phyloP scores from a whole-genome alignment of 169 alveolate genomes.

The Cryptosporidium viatorum region DNA sequence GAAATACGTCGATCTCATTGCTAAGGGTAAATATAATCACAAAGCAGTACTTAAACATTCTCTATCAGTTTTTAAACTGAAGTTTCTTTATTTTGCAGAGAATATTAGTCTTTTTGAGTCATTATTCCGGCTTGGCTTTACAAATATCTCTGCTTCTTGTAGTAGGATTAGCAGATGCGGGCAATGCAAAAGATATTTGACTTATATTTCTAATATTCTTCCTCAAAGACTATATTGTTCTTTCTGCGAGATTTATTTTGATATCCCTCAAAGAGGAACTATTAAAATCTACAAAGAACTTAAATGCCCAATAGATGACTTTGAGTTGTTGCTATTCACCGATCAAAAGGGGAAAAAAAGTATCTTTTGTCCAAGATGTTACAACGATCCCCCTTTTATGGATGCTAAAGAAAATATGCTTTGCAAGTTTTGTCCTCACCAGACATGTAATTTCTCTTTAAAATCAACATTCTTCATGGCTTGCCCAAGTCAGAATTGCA shows the following conservation, averaged over 20 bases:
- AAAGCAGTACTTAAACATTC: conserved; percentile 87
- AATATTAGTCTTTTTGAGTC: conserved; percentile 83
- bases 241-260: conserved; percentile 81
- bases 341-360: conserved; percentile 76
- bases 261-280: conserved; percentile 84
- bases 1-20: conserved; percentile 89
- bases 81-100: conserved; percentile 84
- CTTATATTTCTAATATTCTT: conserved; percentile 75
- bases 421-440: conserved; percentile 54
- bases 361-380: conserved; percentile 84
- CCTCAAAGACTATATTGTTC: conserved; percentile 83
- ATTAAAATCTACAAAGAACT: conserved; percentile 83
- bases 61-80: conserved; percentile 86
- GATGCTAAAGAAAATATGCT: conserved; percentile 31
- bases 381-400: conserved; percentile 84
- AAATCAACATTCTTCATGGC: conserved; percentile 47
- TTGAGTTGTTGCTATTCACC: conserved; percentile 80
- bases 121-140: conserved; percentile 80
- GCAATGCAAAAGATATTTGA: conserved; percentile 83
- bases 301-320: conserved; percentile 86
- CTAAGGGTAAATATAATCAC: conserved; percentile 90
- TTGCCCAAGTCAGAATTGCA: conserved; percentile 42
- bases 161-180: conserved; percentile 83
- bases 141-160: conserved; percentile 78
- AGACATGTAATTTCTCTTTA: conserved; percentile 26